Evolutionary conservation across 495 filamentous ascomycete species (phyloP), one percentile per base, ranked within the genome.

Genomic region (Lasiosphaeria ovina): DNA sequence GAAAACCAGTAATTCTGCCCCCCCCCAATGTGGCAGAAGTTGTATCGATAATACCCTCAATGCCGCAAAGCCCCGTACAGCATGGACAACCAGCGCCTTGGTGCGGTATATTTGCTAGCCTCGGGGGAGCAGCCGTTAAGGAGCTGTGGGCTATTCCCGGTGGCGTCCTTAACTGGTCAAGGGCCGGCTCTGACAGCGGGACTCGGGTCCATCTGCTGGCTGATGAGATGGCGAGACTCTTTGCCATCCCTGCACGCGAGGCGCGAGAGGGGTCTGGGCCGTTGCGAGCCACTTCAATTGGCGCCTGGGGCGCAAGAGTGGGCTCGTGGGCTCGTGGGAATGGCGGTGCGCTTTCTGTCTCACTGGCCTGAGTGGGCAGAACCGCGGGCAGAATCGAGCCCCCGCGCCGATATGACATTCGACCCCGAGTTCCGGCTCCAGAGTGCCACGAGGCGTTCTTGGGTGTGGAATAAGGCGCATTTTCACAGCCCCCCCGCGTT

Each of bases 401-500:
- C 44, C 44, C 12, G 12, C 12, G 44, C 38, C 16, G 44, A 47
- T 47, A n/a, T 24, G 12, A n/a, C 44, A 47, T 47, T 47, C 12
- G 12, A 4, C 6, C 12, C 16, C 6, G 44, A n/a, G 44, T 4
- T 47, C 12, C 44, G 44, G 44, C 44, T 47, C 44, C 12, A 47
- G 12, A 24, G 34, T 44, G 55, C 54, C 59, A 61, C 44, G 44
- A 61, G 59, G 59, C 59, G 49, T 56, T 61, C 52, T 61, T 33
- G 45, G 12, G 11, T 14, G 11, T n/a, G 16, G 38, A 42, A 53
- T 61, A 51, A 61, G 59, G 59, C 59, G 54, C 52, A 61, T 53
- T 61, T 42, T 53, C 59, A 61, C 59, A 61, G 59, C 59, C 59
- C 52, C 58, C 49, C 44, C 44, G 58, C 55, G 32, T 38, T 24